Percentiles rank a stretch among this genome's conserved stretches.
Conservation (phyloP, 169 alveolate species). For the Eimeria tenella region DNA sequence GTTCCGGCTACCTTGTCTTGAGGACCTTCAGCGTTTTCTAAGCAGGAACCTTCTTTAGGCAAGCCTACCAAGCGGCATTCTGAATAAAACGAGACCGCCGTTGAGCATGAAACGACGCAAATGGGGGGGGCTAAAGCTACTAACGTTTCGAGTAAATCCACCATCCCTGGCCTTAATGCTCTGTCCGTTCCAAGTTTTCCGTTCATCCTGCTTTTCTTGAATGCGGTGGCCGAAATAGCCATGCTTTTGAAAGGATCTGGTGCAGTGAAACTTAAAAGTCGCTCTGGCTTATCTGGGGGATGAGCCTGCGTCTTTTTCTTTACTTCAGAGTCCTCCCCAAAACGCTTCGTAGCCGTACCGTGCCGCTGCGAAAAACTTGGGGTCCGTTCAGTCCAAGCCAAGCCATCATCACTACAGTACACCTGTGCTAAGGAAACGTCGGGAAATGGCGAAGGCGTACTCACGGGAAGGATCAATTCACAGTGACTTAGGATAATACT, state of each 20-base stretch:
- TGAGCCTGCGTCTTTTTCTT: conserved; percentile 2
- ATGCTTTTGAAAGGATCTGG: neutral
- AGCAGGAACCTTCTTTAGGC: neutral
- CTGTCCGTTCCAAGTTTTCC: neutral
- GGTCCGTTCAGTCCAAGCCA: neutral
- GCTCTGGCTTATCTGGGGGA: neutral
- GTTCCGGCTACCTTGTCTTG: neutral
- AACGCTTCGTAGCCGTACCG: neutral
- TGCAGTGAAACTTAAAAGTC: neutral
- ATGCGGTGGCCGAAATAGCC: conserved; percentile 7
- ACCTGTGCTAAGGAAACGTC: neutral
- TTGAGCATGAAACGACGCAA: conserved; percentile 10
- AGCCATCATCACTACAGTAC: neutral
- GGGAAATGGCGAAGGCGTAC: conserved; percentile 44
- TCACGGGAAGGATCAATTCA: conserved; percentile 43
- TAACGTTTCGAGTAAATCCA: neutral
- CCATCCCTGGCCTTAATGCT: neutral
- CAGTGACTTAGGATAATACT: conserved; percentile 27
- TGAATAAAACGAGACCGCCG: conserved; percentile 25
- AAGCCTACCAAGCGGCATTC: conserved; percentile 1
- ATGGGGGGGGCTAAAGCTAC: conserved; percentile 24
- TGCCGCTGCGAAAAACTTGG: neutral
- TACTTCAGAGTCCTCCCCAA: neutral
- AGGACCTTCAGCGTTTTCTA: neutral
- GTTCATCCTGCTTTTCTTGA: neutral